Evolutionary conservation across 75 land plant species (phyloP).

Genomic region (Isoetes taiwanensis): DNA sequence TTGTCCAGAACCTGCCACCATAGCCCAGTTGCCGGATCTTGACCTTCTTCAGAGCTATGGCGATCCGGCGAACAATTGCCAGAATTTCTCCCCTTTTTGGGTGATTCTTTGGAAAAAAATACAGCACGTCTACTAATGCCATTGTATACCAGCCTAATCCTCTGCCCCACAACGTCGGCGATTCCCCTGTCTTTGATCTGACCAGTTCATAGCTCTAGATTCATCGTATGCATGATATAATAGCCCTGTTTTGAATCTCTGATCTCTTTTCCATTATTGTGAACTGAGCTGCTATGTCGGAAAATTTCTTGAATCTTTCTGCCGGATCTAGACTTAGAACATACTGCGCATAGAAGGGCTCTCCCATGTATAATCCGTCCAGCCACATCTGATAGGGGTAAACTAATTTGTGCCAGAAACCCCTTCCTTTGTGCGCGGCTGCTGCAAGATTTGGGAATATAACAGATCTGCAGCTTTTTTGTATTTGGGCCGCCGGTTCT

Average conservation of each 20-base stretch:
- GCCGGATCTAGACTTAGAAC: not conserved
- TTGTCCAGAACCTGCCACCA: constrained; percentile 28
- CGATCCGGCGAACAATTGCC: constrained; percentile 10
- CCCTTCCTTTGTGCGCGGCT: constrained; percentile 25
- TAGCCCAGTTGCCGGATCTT: constrained; percentile 14
- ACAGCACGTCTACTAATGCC: constrained; percentile 19
- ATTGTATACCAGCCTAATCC: constrained; percentile 19
- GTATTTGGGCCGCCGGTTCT: constrained; percentile 7
- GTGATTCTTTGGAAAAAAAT: constrained; percentile 16
- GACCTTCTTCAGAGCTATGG: constrained; percentile 13
- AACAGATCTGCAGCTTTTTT: constrained; percentile 10
- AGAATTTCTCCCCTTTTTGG: constrained; percentile 5
- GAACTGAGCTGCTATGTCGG: constrained; percentile 28
- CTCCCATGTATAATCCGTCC: constrained; percentile 30
- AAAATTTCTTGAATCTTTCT: constrained; percentile 3
- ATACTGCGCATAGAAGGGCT: constrained; percentile 29
- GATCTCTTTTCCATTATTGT: constrained; percentile 12
- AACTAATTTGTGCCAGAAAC: constrained; percentile 26
- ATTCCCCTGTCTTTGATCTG: constrained; percentile 18
- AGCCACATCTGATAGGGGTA: constrained; percentile 34
- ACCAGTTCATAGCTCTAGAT: constrained; percentile 13
- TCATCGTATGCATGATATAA: constrained; percentile 28
- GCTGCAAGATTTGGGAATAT: constrained; percentile 10
- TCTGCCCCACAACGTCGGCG: constrained; percentile 25
- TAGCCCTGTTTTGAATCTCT: constrained; percentile 15